Conservation (phyloP, 106 monocot species). For the Triglochin maritima region DNA sequence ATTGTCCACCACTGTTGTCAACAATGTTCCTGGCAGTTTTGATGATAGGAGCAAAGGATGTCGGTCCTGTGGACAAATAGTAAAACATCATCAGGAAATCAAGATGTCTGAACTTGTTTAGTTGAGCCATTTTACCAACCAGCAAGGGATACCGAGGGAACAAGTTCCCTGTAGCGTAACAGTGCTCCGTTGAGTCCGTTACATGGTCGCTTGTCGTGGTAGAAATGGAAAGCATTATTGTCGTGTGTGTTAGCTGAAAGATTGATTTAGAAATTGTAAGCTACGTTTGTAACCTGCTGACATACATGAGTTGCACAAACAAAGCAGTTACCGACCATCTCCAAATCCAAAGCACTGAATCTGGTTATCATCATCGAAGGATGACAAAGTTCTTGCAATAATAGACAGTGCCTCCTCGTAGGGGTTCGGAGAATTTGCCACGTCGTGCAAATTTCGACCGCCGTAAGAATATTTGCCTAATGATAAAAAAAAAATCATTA, state of each 20-base stretch:
- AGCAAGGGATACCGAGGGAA: constrained; percentile 45
- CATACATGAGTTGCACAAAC: no score
- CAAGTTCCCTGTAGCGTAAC: constrained; percentile 47
- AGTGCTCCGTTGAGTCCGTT: constrained; percentile 52
- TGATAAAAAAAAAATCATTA: not conserved
- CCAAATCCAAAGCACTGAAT: constrained; percentile 97
- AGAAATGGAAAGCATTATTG: constrained; percentile 59
- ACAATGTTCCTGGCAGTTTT: not conserved
- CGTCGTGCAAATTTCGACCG: constrained; percentile 53
- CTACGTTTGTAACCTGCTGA: no score
- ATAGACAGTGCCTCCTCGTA: no score
- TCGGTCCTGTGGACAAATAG: not conserved
- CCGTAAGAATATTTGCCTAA: constrained; percentile 80
- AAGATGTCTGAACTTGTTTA: not conserved
- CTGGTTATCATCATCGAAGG: constrained; percentile 88
- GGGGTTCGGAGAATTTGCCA: constrained; percentile 58
- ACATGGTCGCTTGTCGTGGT: constrained; percentile 37
- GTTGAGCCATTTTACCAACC: constrained; percentile 12
- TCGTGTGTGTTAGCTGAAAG: constrained; percentile 76
- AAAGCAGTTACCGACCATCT: constrained; percentile 40
- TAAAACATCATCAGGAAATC: not conserved
- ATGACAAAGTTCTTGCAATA: constrained; percentile 77
- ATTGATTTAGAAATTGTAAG: not conserved
- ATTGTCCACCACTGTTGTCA: not conserved
- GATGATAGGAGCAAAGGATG: no score